These are phyloP conservation scores for Rhytidhysteron rufulum DNA, from an alignment of 2,329 filamentous ascomycete species.

Conservation along the genomic window DNA sequence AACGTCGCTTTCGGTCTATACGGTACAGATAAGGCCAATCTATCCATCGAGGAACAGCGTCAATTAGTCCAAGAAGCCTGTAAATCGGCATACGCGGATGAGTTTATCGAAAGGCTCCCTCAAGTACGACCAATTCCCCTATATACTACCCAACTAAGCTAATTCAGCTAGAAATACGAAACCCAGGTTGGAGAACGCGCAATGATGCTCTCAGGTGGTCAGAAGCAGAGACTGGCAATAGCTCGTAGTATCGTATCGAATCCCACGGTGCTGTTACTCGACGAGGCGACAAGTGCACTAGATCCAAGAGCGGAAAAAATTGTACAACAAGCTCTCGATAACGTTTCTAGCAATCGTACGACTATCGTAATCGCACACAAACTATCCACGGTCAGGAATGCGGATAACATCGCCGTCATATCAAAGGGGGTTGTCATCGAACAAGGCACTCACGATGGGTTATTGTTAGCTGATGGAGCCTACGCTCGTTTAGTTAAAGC, in stretches of 20 bases:
- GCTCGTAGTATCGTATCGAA: constrained; percentile 81
- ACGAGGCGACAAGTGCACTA: constrained; percentile 85
- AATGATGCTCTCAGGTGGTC: constrained; percentile 82
- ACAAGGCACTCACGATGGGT: constrained; percentile 76
- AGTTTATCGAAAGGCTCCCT: constrained; percentile 34
- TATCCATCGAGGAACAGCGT: constrained; percentile 21
- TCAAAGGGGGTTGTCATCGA: constrained; percentile 73
- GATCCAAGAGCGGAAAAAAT: constrained; percentile 91
- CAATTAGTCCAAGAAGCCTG: constrained; percentile 32
- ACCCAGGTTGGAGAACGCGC: constrained; percentile 88
- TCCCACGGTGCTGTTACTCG: constrained; percentile 80
- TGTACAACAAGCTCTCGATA: constrained; percentile 84
- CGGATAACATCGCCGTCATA: constrained; percentile 92
- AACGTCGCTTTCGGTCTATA: constrained; percentile 31
- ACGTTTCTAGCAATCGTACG: constrained; percentile 74
- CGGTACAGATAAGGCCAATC: constrained; percentile 16
- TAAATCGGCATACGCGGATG: constrained; percentile 28
- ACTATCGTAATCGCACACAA: constrained; percentile 93
- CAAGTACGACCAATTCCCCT: constrained; percentile 1
- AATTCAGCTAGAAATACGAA: constrained; percentile 61
- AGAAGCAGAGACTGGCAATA: constrained; percentile 92
- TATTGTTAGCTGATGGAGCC: constrained; percentile 65
- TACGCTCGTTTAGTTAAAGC: constrained; percentile 82
- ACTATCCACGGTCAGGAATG: constrained; percentile 83
- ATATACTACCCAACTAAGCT: too few species aligned